Evolutionary conservation across 768 basidiomycete genomes (phyloP).

Genomic region (Macrolepiota albuminosa): DNA sequence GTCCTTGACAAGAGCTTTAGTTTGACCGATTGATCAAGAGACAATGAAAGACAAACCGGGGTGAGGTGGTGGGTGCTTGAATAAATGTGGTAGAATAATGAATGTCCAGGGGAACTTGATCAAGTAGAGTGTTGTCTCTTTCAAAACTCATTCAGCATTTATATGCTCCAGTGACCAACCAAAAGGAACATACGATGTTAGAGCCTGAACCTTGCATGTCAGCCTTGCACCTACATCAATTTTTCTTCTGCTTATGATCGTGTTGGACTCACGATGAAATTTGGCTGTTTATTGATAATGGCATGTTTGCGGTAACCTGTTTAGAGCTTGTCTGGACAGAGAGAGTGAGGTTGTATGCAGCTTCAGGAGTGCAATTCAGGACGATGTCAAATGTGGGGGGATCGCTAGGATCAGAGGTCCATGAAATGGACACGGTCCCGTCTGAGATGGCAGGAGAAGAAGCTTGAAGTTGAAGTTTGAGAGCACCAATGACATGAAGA

Average conservation of each 20-base stretch:
- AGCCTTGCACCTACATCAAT: background rate
- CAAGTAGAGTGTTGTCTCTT: background rate
- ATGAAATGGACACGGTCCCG: background rate
- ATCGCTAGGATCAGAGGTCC: background rate
- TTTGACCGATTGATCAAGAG: too few species aligned
- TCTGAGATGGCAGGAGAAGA: too few species aligned
- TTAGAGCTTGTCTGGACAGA: background rate
- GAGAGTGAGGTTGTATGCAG: background rate
- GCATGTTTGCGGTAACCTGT: rapidly evolving
- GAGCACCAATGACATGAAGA: background rate
- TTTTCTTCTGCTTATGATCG: background rate
- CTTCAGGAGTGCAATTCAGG: background rate
- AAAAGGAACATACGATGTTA: background rate
- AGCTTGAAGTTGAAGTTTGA: too few species aligned
- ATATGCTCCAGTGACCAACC: background rate
- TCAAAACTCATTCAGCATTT: background rate
- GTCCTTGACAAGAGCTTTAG: background rate
- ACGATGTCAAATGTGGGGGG: background rate
- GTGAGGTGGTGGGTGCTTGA: too few species aligned
- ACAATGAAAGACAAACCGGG: background rate
- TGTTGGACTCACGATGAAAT: background rate
- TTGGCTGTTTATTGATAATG: background rate
- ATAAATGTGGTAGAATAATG: too few species aligned
- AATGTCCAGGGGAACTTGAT: too few species aligned
- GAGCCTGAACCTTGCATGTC: background rate